Conservation (phyloP, 306 rosid genomes). For the Begonia masoniana region DNA sequence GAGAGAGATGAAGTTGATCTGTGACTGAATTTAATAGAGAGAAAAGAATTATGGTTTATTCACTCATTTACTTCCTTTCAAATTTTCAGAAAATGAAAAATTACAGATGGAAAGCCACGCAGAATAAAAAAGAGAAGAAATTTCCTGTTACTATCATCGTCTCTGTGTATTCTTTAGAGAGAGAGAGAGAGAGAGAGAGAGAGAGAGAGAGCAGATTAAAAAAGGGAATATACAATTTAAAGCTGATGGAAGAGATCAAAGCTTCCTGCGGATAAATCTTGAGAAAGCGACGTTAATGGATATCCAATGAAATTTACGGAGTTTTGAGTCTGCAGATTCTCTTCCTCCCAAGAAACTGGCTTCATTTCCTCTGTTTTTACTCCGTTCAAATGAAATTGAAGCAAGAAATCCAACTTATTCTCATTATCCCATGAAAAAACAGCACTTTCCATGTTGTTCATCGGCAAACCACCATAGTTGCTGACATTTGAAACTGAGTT, state of each 20-base stretch:
- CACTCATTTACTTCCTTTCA: too few relatives aligned
- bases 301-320: conserved; percentile 65
- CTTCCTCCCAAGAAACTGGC: conserved; percentile 44
- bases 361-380: conserved; percentile 59
- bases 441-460: conserved; percentile 37
- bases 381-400: conserved; percentile 42
- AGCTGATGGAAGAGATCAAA: conserved; percentile 77
- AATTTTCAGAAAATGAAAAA: too few relatives aligned
- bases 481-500: conserved; percentile 46
- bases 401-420: conserved; percentile 39
- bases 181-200: conserved; percentile 4
- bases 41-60: too few relatives aligned
- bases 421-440: conserved; percentile 48
- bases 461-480: conserved; percentile 34
- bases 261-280: conserved; percentile 53
- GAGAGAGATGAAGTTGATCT: too few relatives aligned
- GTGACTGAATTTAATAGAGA: too few relatives aligned
- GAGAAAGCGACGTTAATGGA: conserved; percentile 72
- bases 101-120: too few relatives aligned
- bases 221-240: conserved; percentile 35
- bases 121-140: too few relatives aligned
- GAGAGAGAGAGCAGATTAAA: neutral
- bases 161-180: conserved; percentile 25
- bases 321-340: conserved; percentile 19
- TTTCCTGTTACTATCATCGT: conserved; percentile 50